Conservation (phyloP, 768 basidiomycete genomes). For the Lactarius psammicola region DNA sequence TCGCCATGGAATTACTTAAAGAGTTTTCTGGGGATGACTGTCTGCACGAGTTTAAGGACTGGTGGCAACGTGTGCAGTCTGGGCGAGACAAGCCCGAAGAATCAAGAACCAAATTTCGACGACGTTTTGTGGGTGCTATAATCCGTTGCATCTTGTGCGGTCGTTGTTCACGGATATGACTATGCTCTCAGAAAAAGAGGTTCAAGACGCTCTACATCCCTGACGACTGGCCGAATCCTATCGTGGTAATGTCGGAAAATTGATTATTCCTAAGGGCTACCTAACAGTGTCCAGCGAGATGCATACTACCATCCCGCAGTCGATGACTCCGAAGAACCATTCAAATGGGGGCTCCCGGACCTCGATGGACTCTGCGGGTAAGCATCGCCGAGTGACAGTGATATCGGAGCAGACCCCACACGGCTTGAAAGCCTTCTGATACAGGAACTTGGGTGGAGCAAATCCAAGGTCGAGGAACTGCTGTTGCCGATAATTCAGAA, state of each 20-base stretch:
- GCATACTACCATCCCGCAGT: constrained; percentile 92
- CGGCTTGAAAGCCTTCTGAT: constrained; percentile 55
- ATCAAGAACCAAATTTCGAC: constrained; percentile 72
- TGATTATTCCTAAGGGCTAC: not conserved
- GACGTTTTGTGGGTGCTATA: constrained; percentile 69
- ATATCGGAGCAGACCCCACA: constrained; percentile 25
- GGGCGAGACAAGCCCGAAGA: constrained; percentile 82
- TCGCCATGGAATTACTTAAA: constrained; percentile 91
- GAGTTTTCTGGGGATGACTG: constrained; percentile 90
- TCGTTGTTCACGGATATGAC: constrained; percentile 1
- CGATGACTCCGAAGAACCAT: constrained; percentile 88
- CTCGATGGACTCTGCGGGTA: constrained; percentile 86
- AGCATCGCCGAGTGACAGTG: constrained; percentile 34
- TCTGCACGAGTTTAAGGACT: constrained; percentile 81
- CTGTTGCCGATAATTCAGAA: constrained; percentile 90
- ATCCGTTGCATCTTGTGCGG: constrained; percentile 10
- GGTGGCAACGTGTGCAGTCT: constrained; percentile 93
- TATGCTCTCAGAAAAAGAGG: constrained; percentile 69
- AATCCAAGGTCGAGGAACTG: constrained; percentile 83
- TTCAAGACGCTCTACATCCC: constrained; percentile 81
- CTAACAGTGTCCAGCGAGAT: constrained; percentile 56
- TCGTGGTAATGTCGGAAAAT: constrained; percentile 60
- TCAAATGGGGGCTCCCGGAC: constrained; percentile 97
- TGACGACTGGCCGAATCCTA: constrained; percentile 88
- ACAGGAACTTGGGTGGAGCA: constrained; percentile 79